Base-by-base conservation (phyloP, 2,329 filamentous ascomycete species). In the Cladosporium sp. region DNA sequence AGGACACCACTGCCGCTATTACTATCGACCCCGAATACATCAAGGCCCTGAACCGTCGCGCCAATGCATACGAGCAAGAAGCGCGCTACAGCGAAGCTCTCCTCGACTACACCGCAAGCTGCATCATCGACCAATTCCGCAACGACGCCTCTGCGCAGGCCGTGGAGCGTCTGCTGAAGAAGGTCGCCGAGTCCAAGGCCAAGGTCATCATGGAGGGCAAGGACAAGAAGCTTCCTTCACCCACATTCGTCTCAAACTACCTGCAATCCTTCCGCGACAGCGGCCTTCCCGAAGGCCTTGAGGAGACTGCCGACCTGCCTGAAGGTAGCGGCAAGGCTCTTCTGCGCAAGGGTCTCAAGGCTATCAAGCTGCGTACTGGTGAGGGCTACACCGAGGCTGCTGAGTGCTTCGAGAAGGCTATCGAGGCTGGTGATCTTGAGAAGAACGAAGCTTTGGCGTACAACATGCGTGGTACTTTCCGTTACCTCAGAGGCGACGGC, bases 181-280 rank as follows among this genome's bases (percentile, higher is more conserved):
- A 96, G 78, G 93, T 97, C 50, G 94, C 94, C 47, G 93, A 97
- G 77, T 83, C 89, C 65, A 97, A 97, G 80, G 93, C 90, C 63
- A 91, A 93, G 78, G 86, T 85, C 63, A 96, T 99, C 70, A 81
- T 99, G 56, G 84, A 83, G 68, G 82, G 83, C 60, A 93, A 92
- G 75, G 82, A 83, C 67, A 89, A 91, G 78, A 93, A 90, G 77
- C 83, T 99, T 51, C 94, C 94, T 19, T 97, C 92, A 75, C 89
- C 94, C 28, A 97, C 92, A 12, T 99, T 97, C 67, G 92, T 99
- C 65, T 91, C 91, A 71, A 99, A 99, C 81, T 99, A 99, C 75
- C 87, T 99, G 32, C 93, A 97, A 78, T 97, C 93, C 79, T 99
- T 99, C 88, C 89, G 94, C 60, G 81, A 86, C 59, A 90, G 89